Evolutionary conservation across 2,329 filamentous ascomycete species (phyloP), one percentile per base, ranked within the genome.

Genomic region (Cadophora luteo-olivacea): DNA sequence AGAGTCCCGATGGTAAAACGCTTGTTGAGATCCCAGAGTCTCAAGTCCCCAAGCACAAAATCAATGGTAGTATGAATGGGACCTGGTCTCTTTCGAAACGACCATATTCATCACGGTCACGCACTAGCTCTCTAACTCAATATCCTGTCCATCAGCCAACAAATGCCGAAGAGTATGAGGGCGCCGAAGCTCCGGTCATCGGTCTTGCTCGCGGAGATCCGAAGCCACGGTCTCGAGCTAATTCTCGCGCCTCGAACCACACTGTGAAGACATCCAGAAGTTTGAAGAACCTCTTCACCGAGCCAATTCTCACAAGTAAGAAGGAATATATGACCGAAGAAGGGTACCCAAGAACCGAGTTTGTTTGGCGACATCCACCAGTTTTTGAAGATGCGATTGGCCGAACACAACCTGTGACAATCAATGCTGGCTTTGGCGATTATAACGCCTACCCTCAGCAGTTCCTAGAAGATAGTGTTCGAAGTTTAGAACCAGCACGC

Each of bases 21-120:
- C 77, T 84, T 8, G 75, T 79, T 16, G 84, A 86, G 70, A 81
- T 87, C 8, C 77, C 81, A 1, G 83, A 79, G n/a, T 77, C 79
- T 7, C 73, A 81, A 49, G 70, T 84, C 1, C 81, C 81, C 0
- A 76, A 77, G 11, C 68, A 72, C 22, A 68, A 69, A 8, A n/a
- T 65, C 4, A 67, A 62, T 45, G 68, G 69, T 2, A 62, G 57
- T 22, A 55, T 67, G 48, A 65, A 66, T 45, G 29, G 49, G 6
- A 68, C 58, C 29, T 73, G 72, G 70, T 66, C 70, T 2, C 49
- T 73, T 12, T 63, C 67, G 3, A 52, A 64, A 8, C 49, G 22
- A 5, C 55, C 45, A 36, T 51, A 29, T 24, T 38, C 41, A 52
- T 19, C 62, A 16, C 19, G 48, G 8, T 55, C 65, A 11, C 32